phyloP scores from a whole-genome alignment of 1,284 basidiomycete species.

The Exobasidium rhododendri region DNA sequence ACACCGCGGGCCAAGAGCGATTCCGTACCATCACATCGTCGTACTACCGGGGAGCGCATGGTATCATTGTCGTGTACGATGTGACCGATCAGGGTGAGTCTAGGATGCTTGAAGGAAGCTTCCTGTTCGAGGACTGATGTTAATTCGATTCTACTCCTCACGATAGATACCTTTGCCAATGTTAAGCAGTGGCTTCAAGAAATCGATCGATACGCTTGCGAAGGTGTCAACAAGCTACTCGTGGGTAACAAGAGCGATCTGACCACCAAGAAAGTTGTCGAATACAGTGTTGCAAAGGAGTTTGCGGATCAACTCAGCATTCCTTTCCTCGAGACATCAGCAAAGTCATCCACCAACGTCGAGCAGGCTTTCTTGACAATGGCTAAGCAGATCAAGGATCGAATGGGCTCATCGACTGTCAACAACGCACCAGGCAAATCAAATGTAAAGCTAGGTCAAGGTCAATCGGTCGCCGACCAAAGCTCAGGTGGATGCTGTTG shows the following conservation, averaged over 20 bases:
- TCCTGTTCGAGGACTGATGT: too few relatives aligned
- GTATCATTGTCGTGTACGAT: conserved; percentile 97
- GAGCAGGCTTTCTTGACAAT: conserved; percentile 59
- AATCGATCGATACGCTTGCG: conserved; percentile 97
- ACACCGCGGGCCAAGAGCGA: conserved; percentile 54
- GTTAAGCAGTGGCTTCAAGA: conserved; percentile 99
- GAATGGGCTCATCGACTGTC: conserved; percentile 52
- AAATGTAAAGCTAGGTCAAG: conserved; percentile 51
- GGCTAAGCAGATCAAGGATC: conserved; percentile 57
- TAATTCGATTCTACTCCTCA: neutral
- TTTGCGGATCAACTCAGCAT: conserved; percentile 55
- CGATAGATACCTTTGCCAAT: conserved; percentile 86
- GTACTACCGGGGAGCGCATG: conserved; percentile 90
- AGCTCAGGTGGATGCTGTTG: conserved; percentile 50
- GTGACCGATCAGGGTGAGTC: conserved; percentile 70
- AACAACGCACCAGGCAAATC: conserved; percentile 50
- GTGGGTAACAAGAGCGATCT: conserved; percentile 98
- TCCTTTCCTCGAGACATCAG: conserved; percentile 58
- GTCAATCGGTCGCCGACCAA: conserved; percentile 48
- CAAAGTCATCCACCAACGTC: conserved; percentile 58
- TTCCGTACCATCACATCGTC: conserved; percentile 80
- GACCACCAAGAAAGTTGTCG: conserved; percentile 97
- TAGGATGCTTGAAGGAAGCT: conserved; percentile 16
- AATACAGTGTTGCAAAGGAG: conserved; percentile 87
- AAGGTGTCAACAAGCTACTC: conserved; percentile 95